phyloP scores from a whole-genome alignment of 1,284 basidiomycete genomes.

The Sanghuangporus weigelae region DNA sequence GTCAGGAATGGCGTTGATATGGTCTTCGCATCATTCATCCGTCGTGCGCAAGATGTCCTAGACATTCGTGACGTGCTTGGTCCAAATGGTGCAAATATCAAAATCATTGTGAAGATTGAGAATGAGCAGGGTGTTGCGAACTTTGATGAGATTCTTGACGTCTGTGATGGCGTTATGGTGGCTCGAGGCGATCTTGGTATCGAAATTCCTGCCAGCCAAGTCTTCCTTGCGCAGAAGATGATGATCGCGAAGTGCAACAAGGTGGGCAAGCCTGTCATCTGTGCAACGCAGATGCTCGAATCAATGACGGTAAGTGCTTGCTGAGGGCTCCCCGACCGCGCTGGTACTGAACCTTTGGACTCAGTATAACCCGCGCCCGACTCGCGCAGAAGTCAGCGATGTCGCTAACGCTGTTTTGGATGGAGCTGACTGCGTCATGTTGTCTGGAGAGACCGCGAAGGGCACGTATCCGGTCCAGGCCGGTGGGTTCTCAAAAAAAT shows the following conservation, averaged over 20 bases:
- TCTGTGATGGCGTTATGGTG: constrained; percentile 97
- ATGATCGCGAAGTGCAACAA: constrained; percentile 99
- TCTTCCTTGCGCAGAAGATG: constrained; percentile 99
- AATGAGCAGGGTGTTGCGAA: constrained; percentile 97
- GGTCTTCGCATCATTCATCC: constrained; percentile 98
- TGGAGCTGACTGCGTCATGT: constrained; percentile 97
- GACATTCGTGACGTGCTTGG: constrained; percentile 91
- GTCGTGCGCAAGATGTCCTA: constrained; percentile 85
- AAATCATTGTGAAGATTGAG: constrained; percentile 98
- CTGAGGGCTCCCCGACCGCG: constrained; percentile 20
- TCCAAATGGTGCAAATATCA: constrained; percentile 88
- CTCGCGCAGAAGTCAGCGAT: constrained; percentile 95
- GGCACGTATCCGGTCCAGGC: constrained; percentile 92
- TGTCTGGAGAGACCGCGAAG: constrained; percentile 97
- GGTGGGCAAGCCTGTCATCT: constrained; percentile 95
- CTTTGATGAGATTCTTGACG: constrained; percentile 94
- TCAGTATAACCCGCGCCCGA: constrained; percentile 93
- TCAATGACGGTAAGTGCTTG: constrained; percentile 80
- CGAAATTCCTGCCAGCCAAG: constrained; percentile 96
- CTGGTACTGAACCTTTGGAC: constrained; percentile 5
- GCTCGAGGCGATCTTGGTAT: constrained; percentile 98
- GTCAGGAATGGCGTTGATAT: constrained; percentile 98
- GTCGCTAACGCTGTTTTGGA: constrained; percentile 97
- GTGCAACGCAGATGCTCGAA: constrained; percentile 99
- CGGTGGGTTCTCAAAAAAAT: constrained; percentile 42